Evolutionary conservation across 345 rosid genomes (phyloP).

Genomic region (Eucalyptus erythrocorys): DNA sequence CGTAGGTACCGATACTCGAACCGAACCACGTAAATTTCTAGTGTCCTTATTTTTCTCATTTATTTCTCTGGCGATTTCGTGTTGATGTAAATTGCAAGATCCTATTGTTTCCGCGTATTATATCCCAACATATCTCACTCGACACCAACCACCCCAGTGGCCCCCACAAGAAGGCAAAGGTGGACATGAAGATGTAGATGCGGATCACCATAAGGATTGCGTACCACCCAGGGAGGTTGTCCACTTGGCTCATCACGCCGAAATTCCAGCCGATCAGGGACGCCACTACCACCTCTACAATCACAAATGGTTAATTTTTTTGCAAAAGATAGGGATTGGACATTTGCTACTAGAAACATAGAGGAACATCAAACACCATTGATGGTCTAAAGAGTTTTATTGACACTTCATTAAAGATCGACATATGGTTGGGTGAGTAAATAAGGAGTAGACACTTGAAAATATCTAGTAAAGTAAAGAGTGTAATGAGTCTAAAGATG

Average conservation of each 20-base stretch:
- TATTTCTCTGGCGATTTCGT: no score
- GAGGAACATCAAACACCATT: background rate
- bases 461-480: background rate
- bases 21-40: no score
- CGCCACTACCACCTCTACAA: slow-evolving; percentile 3
- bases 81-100: no score
- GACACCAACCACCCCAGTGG: background rate
- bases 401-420: background rate
- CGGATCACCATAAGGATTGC: slow-evolving; percentile 1
- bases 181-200: background rate
- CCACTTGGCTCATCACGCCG: background rate
- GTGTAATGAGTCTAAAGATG: background rate
- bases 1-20: no score
- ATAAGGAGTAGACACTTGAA: background rate
- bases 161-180: slow-evolving; percentile 22
- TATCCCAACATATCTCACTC: no score
- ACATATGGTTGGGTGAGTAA: background rate
- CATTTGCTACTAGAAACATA: background rate
- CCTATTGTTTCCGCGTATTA: no score
- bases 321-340: background rate
- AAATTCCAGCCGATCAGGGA: background rate
- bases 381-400: no score
- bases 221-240: background rate
- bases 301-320: background rate
- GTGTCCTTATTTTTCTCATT: no score